These are phyloP conservation scores for Hypomyces perniciosus DNA, from an alignment of 2,329 filamentous ascomycete genomes.

Conservation along the genomic window DNA sequence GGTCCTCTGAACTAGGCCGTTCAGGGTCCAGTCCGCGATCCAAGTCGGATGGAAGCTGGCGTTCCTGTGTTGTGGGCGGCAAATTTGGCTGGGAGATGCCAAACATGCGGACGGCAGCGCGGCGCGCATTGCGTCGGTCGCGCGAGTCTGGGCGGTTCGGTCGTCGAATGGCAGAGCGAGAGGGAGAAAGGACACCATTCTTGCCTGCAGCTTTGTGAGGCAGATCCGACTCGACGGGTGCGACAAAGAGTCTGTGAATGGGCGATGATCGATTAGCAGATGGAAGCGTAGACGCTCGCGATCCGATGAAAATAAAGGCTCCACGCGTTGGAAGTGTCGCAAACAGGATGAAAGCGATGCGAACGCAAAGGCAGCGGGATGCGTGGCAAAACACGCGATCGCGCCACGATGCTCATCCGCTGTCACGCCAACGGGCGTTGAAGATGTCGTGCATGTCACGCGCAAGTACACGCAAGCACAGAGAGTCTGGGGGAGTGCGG, in stretches of 20 bases:
- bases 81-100: constrained; percentile 21
- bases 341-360: background rate
- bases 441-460: background rate
- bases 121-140: constrained; percentile 22
- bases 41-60: constrained; percentile 17
- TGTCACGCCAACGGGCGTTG: background rate
- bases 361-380: background rate
- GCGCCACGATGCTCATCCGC: background rate
- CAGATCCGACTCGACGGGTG: constrained; percentile 40
- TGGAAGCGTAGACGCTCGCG: background rate
- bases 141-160: constrained; percentile 25
- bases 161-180: constrained; percentile 38
- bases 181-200: constrained; percentile 22
- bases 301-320: background rate
- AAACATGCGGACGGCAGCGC: constrained; percentile 24
- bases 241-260: constrained; percentile 37
- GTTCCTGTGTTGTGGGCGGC: constrained; percentile 12
- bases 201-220: constrained; percentile 30
- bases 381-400: background rate
- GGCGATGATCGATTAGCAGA: constrained; percentile 1
- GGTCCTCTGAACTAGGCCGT: background rate
- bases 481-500: background rate
- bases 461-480: background rate
- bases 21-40: constrained; percentile 6
- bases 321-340: background rate